Conservation (phyloP, 805 yeast genomes). For the Lipomyces yamadae region DNA sequence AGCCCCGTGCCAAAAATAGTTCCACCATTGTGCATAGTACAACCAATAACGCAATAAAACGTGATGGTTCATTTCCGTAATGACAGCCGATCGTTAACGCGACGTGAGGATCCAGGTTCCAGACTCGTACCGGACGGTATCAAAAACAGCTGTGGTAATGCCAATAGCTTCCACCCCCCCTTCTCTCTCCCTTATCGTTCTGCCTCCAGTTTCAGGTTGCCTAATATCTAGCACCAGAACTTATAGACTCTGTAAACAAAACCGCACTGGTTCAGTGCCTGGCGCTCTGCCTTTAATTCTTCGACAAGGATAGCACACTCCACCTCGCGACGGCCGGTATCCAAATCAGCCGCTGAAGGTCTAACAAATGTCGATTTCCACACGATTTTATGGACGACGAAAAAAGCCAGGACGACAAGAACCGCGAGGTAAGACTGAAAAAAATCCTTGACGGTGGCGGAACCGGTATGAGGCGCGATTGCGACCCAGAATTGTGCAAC, state of each 20-base stretch:
- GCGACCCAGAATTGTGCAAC: conserved; percentile 85
- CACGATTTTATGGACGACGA: conserved; percentile 58
- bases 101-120: too few relatives aligned
- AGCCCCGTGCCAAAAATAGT: background rate
- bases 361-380: conserved; percentile 51
- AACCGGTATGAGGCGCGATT: conserved; percentile 63
- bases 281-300: conserved; percentile 64
- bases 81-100: too few relatives aligned
- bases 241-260: conserved; percentile 56
- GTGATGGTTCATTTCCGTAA: background rate
- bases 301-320: conserved; percentile 62
- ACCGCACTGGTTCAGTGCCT: conserved; percentile 53
- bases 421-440: conserved; percentile 61
- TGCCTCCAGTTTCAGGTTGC: background rate
- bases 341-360: conserved; percentile 60
- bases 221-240: conserved; percentile 58
- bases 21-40: background rate
- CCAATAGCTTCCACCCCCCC: too few relatives aligned
- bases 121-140: too few relatives aligned
- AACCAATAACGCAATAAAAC: background rate
- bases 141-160: too few relatives aligned
- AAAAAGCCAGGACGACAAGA: conserved; percentile 52
- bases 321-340: conserved; percentile 64
- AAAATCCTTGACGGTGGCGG: conserved; percentile 50
- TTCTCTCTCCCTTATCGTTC: too few relatives aligned